Conservation (phyloP, 2,329 filamentous ascomycete genomes). For the Neodidymelliopsis sp. region DNA sequence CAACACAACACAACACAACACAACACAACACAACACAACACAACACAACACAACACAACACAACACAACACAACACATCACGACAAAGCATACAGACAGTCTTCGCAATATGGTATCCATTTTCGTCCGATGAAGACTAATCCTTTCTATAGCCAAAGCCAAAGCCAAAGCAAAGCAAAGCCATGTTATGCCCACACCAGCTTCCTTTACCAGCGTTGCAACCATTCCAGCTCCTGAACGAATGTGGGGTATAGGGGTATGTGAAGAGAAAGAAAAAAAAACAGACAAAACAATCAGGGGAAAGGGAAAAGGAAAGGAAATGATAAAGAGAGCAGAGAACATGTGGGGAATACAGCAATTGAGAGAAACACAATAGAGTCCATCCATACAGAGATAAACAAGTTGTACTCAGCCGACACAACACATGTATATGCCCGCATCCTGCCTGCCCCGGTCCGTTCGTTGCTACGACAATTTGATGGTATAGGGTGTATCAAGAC, state of each 20-base stretch:
- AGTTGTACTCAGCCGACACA: slow-evolving; percentile 6
- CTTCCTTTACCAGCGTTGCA: slow-evolving; percentile 23
- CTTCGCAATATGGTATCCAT: slow-evolving; percentile 30
- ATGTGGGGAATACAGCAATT: slow-evolving; percentile 20
- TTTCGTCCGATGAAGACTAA: slow-evolving; percentile 48
- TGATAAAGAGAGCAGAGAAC: no score
- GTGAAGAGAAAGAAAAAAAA: slow-evolving; percentile 12
- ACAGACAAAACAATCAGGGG: no score
- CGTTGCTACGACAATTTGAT: slow-evolving; percentile 46
- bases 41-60: no score
- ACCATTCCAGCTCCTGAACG: slow-evolving; percentile 25
- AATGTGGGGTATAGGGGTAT: slow-evolving; percentile 25
- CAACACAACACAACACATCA: no score
- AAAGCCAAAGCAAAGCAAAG: no score
- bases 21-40: no score
- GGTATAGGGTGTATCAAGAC: slow-evolving; percentile 31
- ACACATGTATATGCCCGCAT: slow-evolving; percentile 28
- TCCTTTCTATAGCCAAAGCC: slow-evolving; percentile 43
- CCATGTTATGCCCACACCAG: slow-evolving; percentile 9
- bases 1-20: no score
- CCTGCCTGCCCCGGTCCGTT: slow-evolving; percentile 19
- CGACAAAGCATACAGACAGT: no score
- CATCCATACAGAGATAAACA: slow-evolving; percentile 15
- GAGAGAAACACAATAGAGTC: slow-evolving; percentile 13
- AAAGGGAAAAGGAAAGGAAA: no score